Conservation (phyloP, 345 rosid genomes). For the Syzygium grande region DNA sequence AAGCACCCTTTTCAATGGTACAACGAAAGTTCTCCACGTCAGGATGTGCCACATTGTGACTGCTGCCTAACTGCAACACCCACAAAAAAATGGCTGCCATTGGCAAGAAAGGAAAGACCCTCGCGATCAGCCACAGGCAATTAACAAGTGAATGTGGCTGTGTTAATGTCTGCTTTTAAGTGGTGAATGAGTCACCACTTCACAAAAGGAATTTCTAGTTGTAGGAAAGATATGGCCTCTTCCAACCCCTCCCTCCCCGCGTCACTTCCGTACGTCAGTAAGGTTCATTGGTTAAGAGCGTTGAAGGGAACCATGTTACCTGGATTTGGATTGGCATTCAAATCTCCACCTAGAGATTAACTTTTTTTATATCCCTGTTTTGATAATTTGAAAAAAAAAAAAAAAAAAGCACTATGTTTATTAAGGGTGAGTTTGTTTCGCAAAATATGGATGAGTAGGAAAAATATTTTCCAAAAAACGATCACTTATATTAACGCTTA, state of each 20-base stretch:
- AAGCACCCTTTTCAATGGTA: not conserved
- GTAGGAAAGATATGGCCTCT: not conserved
- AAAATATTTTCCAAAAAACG: too few species aligned
- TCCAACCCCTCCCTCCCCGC: not conserved
- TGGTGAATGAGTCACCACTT: not conserved
- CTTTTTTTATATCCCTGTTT: not conserved
- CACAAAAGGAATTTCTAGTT: not conserved
- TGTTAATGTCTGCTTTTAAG: not conserved
- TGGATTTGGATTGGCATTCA: not conserved
- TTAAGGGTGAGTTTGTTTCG: too few species aligned
- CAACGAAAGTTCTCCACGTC: not conserved
- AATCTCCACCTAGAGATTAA: not conserved
- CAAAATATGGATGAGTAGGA: too few species aligned
- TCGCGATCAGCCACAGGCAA: not conserved
- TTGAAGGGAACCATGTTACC: not conserved
- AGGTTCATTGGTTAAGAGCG: not conserved
- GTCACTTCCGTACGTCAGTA: not conserved
- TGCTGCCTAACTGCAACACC: not conserved
- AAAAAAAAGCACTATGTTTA: not conserved
- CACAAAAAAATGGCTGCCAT: not conserved
- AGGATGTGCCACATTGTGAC: not conserved
- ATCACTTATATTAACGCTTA: too few species aligned
- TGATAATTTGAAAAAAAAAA: not conserved
- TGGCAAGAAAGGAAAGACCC: not conserved
- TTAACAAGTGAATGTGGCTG: not conserved